Conservation (phyloP, 1,139 yeast genomes). For the Chernovozyma aurita region DNA sequence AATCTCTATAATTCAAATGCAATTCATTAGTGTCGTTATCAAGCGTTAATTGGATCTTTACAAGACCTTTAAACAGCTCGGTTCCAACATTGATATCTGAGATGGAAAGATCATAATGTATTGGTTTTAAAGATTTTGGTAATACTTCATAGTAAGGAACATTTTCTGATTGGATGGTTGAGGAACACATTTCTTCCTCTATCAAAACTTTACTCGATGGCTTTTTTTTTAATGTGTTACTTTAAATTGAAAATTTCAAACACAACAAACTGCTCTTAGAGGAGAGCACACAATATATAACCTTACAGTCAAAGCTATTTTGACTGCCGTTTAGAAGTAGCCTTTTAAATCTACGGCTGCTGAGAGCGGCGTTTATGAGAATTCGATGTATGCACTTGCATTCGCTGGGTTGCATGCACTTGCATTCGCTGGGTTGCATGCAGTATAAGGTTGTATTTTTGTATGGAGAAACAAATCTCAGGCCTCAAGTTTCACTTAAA, state of each 20-base stretch:
- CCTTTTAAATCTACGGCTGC: neutral
- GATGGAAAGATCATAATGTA: constrained; percentile 40
- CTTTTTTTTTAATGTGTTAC: no score
- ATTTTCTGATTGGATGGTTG: neutral
- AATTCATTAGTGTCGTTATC: constrained; percentile 29
- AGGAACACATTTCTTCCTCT: neutral
- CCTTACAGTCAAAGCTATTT: no score
- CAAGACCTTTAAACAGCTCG: constrained; percentile 39
- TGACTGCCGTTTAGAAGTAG: neutral
- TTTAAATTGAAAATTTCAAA: no score
- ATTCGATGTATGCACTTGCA: no score
- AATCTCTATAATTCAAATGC: constrained; percentile 39
- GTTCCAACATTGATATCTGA: constrained; percentile 27
- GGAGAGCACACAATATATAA: no score
- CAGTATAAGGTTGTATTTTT: no score
- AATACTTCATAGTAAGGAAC: constrained; percentile 37
- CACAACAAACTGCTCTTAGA: no score
- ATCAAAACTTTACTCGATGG: no score
- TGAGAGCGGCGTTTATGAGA: neutral
- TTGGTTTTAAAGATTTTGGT: constrained; percentile 39
- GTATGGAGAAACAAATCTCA: no score
- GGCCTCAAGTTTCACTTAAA: no score
- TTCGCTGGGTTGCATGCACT: no score
- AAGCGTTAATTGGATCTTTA: constrained; percentile 34
- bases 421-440: no score